Evolutionary conservation across 78 protist genomes (phyloP).

Genomic region (Planoprotostelium fungivorum): DNA sequence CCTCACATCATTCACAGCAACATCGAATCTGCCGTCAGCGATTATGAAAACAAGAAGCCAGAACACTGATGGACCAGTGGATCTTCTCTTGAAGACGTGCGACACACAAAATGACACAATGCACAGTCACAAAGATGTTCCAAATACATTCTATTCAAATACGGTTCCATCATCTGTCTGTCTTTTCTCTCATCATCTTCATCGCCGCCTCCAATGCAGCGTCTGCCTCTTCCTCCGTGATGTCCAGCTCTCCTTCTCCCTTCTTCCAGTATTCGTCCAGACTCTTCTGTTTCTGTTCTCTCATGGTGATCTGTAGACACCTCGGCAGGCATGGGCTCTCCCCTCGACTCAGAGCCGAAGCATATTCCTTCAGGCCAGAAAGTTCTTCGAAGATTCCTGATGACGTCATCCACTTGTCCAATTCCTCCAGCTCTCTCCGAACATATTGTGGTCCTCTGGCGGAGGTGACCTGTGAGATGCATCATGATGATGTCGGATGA

Average conservation of each 20-base stretch:
- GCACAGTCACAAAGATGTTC: too few relatives aligned
- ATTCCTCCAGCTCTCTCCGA: not conserved
- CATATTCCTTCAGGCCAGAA: not conserved
- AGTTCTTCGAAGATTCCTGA: not conserved
- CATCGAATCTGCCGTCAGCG: too few relatives aligned
- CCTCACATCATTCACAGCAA: too few relatives aligned
- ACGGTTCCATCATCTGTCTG: too few relatives aligned
- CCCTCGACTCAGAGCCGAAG: not conserved
- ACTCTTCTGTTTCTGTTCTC: too few relatives aligned
- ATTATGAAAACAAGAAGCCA: too few relatives aligned
- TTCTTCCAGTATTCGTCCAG: too few relatives aligned
- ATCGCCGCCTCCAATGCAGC: not conserved
- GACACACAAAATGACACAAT: too few relatives aligned
- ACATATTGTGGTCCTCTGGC: not conserved
- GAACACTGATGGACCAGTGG: too few relatives aligned
- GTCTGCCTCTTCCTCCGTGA: not conserved
- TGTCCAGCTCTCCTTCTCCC: too few relatives aligned
- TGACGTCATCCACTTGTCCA: not conserved
- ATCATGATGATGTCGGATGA: not conserved
- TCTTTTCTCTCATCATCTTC: not conserved
- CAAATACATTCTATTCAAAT: too few relatives aligned
- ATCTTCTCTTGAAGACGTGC: too few relatives aligned
- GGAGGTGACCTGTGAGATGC: not conserved
- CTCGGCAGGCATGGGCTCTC: not conserved
- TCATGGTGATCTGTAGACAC: not conserved